Conservation (phyloP, 2,329 filamentous ascomycete genomes). For the Stagonosporopsis rhizophila region DNA sequence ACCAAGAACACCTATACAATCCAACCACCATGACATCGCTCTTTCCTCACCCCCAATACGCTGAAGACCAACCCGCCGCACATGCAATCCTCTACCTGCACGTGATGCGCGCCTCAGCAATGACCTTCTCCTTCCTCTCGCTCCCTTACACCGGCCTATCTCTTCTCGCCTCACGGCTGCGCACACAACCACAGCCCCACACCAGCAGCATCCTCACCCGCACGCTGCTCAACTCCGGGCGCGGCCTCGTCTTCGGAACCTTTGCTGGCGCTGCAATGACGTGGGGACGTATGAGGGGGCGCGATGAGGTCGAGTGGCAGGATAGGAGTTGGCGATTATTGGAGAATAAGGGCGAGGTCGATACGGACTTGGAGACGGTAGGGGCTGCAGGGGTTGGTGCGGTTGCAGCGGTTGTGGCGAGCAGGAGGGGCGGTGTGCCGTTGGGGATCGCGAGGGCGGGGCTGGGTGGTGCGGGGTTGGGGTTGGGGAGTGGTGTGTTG, state of each 20-base stretch:
- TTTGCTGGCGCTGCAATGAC: conserved; percentile 56
- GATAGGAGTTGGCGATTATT: conserved; percentile 69
- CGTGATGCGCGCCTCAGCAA: conserved; percentile 64
- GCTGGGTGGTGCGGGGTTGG: conserved; percentile 57
- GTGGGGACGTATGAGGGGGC: conserved; percentile 61
- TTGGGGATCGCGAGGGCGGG: conserved; percentile 48
- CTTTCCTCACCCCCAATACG: conserved; percentile 63
- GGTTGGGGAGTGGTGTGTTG: conserved; percentile 60
- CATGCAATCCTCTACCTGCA: conserved; percentile 66
- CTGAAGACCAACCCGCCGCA: conserved; percentile 67
- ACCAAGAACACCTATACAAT: neutral
- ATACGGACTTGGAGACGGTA: conserved; percentile 64
- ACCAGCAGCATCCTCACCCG: conserved; percentile 25
- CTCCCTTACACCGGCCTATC: conserved; percentile 44
- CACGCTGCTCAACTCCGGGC: conserved; percentile 55
- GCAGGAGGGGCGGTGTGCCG: conserved; percentile 36
- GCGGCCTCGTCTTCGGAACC: conserved; percentile 56
- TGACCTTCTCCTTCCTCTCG: conserved; percentile 60
- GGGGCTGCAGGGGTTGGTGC: conserved; percentile 52
- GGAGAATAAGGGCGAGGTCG: conserved; percentile 62
- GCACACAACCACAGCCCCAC: conserved; percentile 25
- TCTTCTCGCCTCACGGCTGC: conserved; percentile 23
- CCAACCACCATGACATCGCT: conserved; percentile 59
- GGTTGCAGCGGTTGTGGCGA: conserved; percentile 41
- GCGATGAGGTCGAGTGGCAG: conserved; percentile 68